A percentile compares a stretch with the other conserved stretches of the same genome.
These are phyloP conservation scores for Leccinum pachyderme DNA, from an alignment of 1,284 basidiomycete genomes.

Conservation along the genomic window DNA sequence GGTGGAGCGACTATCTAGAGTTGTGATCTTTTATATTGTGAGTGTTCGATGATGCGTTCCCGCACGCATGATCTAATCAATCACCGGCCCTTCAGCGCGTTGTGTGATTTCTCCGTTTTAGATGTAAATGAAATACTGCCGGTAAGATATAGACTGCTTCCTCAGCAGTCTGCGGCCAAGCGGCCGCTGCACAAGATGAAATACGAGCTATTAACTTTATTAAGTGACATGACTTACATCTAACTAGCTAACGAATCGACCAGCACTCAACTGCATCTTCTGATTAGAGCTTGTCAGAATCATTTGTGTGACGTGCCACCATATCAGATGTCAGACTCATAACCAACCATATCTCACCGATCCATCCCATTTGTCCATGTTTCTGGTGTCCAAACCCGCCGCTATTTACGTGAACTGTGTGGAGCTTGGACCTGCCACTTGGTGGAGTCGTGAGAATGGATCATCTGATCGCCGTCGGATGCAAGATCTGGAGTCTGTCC, in stretches of 20 bases:
- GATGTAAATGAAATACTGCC: conserved; percentile 5
- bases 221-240: conserved; percentile 12
- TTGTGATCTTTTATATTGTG: conserved; percentile 15
- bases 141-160: not conserved
- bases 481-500: no score
- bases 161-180: not conserved
- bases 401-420: not conserved
- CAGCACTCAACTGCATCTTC: not conserved
- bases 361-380: not conserved
- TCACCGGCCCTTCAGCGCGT: conserved; percentile 4
- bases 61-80: conserved; percentile 8
- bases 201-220: conserved; percentile 3
- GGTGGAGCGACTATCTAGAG: conserved; percentile 8
- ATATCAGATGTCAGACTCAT: not conserved
- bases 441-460: not conserved
- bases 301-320: not conserved
- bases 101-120: conserved; percentile 7
- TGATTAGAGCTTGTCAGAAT: not conserved
- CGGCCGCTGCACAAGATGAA: not conserved
- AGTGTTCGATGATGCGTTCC: conserved; percentile 1
- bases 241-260: conserved; percentile 1
- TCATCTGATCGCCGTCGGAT: not conserved
- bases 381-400: not conserved
- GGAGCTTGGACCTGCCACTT: not conserved
- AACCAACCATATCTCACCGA: not conserved